These are phyloP conservation scores for Agastache rugosa DNA, from an alignment of 257 asterid genomes.

Conservation along the genomic window DNA sequence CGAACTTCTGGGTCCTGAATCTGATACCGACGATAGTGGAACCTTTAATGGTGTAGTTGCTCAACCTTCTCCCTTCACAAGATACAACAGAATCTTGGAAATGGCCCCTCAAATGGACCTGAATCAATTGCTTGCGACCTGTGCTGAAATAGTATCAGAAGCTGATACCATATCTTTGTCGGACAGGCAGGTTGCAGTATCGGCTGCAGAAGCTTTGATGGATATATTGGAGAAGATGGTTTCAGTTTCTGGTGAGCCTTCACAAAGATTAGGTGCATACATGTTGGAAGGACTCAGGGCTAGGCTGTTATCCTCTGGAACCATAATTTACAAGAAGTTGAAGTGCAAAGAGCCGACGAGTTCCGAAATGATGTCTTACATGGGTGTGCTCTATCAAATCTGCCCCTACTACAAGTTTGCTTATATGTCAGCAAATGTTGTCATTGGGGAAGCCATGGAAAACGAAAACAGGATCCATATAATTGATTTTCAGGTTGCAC, in stretches of 20 bases:
- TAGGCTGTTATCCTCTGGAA: constrained; percentile 77
- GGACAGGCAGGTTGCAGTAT: constrained; percentile 49
- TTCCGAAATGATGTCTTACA: constrained; percentile 82
- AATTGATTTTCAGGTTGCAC: constrained; percentile 90
- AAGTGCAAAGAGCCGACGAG: constrained; percentile 89
- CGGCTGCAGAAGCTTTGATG: constrained; percentile 72
- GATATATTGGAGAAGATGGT: constrained; percentile 70
- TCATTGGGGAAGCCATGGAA: constrained; percentile 77
- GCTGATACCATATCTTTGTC: constrained; percentile 45
- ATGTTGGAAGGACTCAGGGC: constrained; percentile 96
- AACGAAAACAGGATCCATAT: constrained; percentile 72
- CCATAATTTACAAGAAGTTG: constrained; percentile 82
- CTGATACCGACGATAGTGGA: constrained; percentile 78
- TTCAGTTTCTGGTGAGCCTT: constrained; percentile 90
- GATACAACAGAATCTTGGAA: constrained; percentile 64
- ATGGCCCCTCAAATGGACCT: constrained; percentile 79
- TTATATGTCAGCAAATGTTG: constrained; percentile 74
- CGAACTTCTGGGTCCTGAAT: constrained; percentile 71
- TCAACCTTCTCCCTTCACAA: constrained; percentile 55
- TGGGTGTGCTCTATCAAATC: constrained; percentile 75
- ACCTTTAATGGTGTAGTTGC: constrained; percentile 50
- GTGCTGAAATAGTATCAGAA: constrained; percentile 81
- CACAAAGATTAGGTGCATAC: constrained; percentile 84
- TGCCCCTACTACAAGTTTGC: constrained; percentile 93
- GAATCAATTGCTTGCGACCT: constrained; percentile 63